Conservation (phyloP, 176 grass and related monocot species). For the Carex myosuroides region DNA sequence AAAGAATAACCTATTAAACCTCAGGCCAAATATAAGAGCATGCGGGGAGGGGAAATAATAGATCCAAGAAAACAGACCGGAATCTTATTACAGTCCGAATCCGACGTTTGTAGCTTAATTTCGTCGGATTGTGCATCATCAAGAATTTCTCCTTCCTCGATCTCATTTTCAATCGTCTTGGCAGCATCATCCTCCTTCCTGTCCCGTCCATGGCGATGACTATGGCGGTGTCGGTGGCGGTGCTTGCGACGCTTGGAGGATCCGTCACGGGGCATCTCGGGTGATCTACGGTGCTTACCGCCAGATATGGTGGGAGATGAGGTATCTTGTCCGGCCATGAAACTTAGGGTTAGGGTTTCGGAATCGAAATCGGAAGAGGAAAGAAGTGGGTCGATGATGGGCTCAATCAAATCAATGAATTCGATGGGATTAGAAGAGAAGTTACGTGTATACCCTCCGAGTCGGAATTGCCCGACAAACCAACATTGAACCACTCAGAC, state of each 20-base stretch:
- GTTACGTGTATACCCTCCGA: too few relatives aligned
- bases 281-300: constrained; percentile 45
- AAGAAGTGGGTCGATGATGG: background rate
- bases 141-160: constrained; percentile 93
- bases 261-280: constrained; percentile 23
- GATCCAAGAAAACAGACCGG: constrained; percentile 42
- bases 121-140: constrained; percentile 38
- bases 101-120: constrained; percentile 13
- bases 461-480: too few relatives aligned
- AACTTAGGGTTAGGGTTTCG: constrained; percentile 58
- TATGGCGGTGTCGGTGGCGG: constrained; percentile 15
- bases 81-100: constrained; percentile 14
- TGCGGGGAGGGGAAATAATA: background rate
- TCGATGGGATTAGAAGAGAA: too few relatives aligned
- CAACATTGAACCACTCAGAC: too few relatives aligned
- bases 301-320: constrained; percentile 31
- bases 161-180: constrained; percentile 32
- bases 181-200: constrained; percentile 15
- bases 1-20: constrained; percentile 32
- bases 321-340: constrained; percentile 40
- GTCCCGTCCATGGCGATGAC: constrained; percentile 26
- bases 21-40: constrained; percentile 16
- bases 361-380: background rate
- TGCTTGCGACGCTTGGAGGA: constrained; percentile 64
- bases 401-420: background rate